Evolutionary conservation across 2,329 filamentous ascomycete species (phyloP).

Genomic region (Graphilbum fragrans): DNA sequence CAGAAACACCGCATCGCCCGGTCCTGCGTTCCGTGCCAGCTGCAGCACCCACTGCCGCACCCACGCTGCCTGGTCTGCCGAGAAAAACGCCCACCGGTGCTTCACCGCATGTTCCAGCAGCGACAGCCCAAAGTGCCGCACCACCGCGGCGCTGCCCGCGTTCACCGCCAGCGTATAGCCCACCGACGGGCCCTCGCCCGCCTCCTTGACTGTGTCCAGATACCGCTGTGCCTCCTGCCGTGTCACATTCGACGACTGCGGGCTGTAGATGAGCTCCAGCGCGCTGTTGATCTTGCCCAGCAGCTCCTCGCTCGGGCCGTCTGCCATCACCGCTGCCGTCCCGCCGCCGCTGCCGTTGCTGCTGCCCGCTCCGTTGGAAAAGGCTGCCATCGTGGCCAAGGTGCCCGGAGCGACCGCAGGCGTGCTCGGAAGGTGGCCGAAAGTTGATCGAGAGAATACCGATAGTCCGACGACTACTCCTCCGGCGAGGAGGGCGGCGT

Average conservation of each 20-base stretch:
- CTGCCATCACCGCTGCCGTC: conserved; percentile 1
- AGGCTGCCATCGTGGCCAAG: background rate
- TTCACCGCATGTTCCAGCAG: conserved; percentile 82
- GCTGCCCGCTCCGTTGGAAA: conserved; percentile 10
- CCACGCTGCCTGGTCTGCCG: conserved; percentile 50
- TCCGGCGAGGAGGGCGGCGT: too few relatives aligned
- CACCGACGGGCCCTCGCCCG: conserved; percentile 68
- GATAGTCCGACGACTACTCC: too few relatives aligned
- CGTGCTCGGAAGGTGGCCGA: background rate
- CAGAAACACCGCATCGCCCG: conserved; percentile 67
- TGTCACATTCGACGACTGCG: conserved; percentile 66
- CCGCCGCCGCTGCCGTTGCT: conserved; percentile 15
- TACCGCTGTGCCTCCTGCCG: conserved; percentile 75
- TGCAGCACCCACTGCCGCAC: conserved; percentile 68
- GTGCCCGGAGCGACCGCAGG: background rate
- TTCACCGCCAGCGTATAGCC: conserved; percentile 75
- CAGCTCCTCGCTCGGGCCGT: conserved; percentile 16
- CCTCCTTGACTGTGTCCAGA: conserved; percentile 74
- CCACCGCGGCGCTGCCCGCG: conserved; percentile 60
- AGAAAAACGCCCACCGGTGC: conserved; percentile 70
- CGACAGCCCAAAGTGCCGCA: conserved; percentile 88
- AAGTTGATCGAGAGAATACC: too few relatives aligned
- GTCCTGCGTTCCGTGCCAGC: conserved; percentile 59
- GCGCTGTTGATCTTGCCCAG: conserved; percentile 68
- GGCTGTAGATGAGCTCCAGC: conserved; percentile 75